Evolutionary conservation across 495 filamentous ascomycete genomes (phyloP), one percentile per base, ranked within the genome.

Genomic region (Tetracladium marchalianum): DNA sequence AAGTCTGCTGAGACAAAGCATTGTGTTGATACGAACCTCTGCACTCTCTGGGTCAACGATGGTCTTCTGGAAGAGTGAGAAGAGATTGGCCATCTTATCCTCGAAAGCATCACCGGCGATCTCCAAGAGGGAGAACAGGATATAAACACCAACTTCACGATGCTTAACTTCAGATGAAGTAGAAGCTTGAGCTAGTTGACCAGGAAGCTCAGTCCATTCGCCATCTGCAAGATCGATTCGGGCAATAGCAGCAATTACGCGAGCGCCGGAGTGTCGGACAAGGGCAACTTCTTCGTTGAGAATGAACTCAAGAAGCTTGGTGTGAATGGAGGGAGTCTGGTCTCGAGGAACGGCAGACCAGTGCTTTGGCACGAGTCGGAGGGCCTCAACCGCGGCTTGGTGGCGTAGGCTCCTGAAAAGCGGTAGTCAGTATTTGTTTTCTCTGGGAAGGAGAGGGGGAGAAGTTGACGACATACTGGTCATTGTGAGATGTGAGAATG

Each of bases 21-120:
- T 82, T 19, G 90, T 94, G 68, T 96, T 98, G 66, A 94, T 79
- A 46, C 90, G 82, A 41, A 98, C 93, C 60, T 92, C 82, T 46
- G 81, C 73, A 63, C 86, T 95, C 67, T 95, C 84, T 15, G 84
- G 84, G 62, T 98, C 93, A 50, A 75, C 76, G 59, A 98, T 92
- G 11, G 89, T 95, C 63, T 77, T 85, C 62, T 66, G 68, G 70
- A 97, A 96, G 9, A 97, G 76, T 47, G 73, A 71, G 57, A 97
- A 85, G 31, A 97, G 75, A 51, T 85, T 80, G 37, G 69, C 60
- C 54, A 87, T 76, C 58, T 87, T 80, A 53, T 87, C 85, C 55
- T 76, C 74, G 54, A 94, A 87, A 35, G 74, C 70, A 54, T 88
- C 80, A 11, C 85, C 86, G 33, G 94, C 76, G 37, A 81, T 78